Base-by-base conservation (phyloP, 129 eudicot species). In the Saussurea involucrata region DNA sequence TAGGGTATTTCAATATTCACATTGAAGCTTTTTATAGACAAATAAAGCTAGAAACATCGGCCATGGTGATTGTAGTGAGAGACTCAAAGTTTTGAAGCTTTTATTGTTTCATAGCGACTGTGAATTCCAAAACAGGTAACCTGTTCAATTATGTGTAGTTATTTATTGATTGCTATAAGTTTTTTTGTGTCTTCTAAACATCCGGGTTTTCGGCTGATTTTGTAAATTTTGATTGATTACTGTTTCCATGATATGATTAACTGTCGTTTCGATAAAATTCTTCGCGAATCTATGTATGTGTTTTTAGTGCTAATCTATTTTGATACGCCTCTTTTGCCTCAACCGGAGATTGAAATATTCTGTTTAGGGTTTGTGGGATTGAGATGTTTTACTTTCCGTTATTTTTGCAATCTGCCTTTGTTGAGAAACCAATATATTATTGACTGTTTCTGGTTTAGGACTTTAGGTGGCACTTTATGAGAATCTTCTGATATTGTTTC, bases 121-220 rank as follows among this genome's bases (percentile, higher is more conserved):
- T 74, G 33, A 8, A 74, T 74, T 63, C 22, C 34, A 3, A 32
- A 74, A 21, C 61, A 74, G 78, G 78, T 75, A 75, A 75, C 37
- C 28, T 2, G 12, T 75, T 75, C 40, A 24, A 36, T 63, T 37
- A 28, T 63, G 5, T 25, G 10, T 63, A 4, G 9, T 37, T 66
- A 0, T 21, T 33, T 12, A 17, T 60, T 15, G 69, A 31, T 58
- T 58, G 3, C n/a, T 60, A 24, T 55, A 33, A 20, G 53, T 31
- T 22, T 57, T 57, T 3, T 46, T 44, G 2, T 4, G 12, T 46
- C 58, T 46, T 46, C 6, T 6, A 5, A 28, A 28, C 15, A 4
- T 31, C 57, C n/a, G 68, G 60, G 53, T 22, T 60, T 36, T 25
- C 37, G 5, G 68, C 18, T 70, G 75, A 44, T 70, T 70, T 24